These are phyloP conservation scores for Hordeum marinum DNA, from an alignment of 176 grass and related monocot species.

Conservation along the genomic window DNA sequence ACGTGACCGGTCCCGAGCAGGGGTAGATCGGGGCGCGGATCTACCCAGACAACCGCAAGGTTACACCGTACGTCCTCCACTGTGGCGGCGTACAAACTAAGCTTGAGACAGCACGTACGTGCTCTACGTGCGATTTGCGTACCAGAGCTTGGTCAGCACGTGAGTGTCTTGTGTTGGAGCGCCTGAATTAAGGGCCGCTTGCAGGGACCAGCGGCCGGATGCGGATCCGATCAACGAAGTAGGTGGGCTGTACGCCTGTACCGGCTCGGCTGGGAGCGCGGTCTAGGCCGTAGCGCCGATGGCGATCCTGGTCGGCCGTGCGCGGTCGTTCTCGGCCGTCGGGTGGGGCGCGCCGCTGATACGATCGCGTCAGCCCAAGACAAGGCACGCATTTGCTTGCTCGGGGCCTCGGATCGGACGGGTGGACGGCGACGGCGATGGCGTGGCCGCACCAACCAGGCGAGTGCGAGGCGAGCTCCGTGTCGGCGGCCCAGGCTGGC, in stretches of 20 bases:
- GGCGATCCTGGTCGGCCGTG: not conserved
- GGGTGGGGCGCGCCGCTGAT: not conserved
- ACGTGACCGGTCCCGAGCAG: too few species aligned
- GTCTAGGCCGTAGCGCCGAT: too few species aligned
- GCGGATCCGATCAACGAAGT: not conserved
- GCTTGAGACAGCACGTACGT: not conserved
- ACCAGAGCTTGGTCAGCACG: not conserved
- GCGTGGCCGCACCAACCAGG: not conserved
- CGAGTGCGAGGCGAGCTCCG: not conserved
- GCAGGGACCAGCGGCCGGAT: not conserved
- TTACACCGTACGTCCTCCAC: not conserved
- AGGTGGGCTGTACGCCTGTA: too few species aligned
- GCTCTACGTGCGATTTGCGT: not conserved
- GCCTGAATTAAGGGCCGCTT: not conserved
- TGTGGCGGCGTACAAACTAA: not conserved
- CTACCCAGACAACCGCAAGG: not conserved
- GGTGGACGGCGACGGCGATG: too few species aligned
- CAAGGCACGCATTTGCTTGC: not conserved
- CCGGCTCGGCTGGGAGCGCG: too few species aligned
- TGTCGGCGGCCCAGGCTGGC: not conserved
- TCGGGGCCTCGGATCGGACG: not conserved
- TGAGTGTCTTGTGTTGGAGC: not conserved
- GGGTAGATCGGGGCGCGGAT: constrained; percentile 1
- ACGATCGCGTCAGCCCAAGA: not conserved
- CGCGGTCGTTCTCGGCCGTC: not conserved